phyloP scores from a whole-genome alignment of 1,284 basidiomycete species.

The Exobasidium rhododendri region DNA sequence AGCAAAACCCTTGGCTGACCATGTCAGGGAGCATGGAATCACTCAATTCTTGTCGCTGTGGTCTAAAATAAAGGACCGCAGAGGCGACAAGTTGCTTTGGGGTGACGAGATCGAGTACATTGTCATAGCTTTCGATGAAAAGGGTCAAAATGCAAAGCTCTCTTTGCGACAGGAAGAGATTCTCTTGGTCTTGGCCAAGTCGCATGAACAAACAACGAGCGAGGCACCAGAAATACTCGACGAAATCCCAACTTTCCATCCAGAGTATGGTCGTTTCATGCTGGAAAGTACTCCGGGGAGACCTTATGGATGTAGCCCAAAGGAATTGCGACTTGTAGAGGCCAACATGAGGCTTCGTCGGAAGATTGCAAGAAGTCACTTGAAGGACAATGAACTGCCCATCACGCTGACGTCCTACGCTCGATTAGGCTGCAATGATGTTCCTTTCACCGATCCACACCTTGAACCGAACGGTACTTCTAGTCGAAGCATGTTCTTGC shows the following conservation, averaged over 20 bases:
- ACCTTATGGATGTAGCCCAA: conserved; percentile 82
- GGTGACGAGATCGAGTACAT: conserved; percentile 99
- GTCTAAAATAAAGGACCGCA: conserved; percentile 82
- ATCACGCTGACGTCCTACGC: conserved; percentile 95
- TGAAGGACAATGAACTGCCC: conserved; percentile 81
- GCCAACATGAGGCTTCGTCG: conserved; percentile 85
- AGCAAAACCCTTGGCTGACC: conserved; percentile 71
- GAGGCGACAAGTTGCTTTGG: conserved; percentile 94
- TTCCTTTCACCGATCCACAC: conserved; percentile 81
- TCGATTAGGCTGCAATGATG: conserved; percentile 76
- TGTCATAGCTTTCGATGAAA: conserved; percentile 81
- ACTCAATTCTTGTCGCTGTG: conserved; percentile 91
- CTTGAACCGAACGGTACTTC: conserved; percentile 73
- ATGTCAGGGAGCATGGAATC: conserved; percentile 89
- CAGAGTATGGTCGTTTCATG: conserved; percentile 98
- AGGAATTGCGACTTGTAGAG: conserved; percentile 84
- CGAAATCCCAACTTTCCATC: conserved; percentile 84
- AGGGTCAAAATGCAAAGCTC: conserved; percentile 74
- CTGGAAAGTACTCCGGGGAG: conserved; percentile 93
- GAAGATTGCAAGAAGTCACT: conserved; percentile 74
- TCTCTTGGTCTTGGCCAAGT: conserved; percentile 67
- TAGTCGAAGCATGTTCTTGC: conserved; percentile 87
- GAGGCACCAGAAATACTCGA: conserved; percentile 61
- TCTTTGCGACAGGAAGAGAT: conserved; percentile 93
- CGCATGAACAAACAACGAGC: conserved; percentile 62